phyloP scores from a whole-genome alignment of 768 basidiomycete species.

The Pleurotus djamor region DNA sequence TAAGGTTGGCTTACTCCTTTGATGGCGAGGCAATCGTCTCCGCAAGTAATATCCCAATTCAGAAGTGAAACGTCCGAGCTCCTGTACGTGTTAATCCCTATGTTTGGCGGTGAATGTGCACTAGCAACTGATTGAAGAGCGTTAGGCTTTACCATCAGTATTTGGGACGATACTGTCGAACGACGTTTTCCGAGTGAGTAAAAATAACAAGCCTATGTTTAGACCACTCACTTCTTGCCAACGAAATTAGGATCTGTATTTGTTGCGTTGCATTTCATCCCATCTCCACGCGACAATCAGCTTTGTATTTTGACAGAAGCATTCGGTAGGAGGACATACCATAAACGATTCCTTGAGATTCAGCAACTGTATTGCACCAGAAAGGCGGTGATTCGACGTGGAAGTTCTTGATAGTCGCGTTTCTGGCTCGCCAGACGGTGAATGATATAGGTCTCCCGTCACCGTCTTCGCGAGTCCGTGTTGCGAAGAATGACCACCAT shows the following conservation, averaged over 20 bases:
- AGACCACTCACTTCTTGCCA: slow-evolving; percentile 44
- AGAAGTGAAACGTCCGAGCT: slow-evolving; percentile 43
- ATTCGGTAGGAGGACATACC: background rate
- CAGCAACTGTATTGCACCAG: slow-evolving; percentile 57
- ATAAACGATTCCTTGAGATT: slow-evolving; percentile 39
- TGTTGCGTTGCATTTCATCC: slow-evolving; percentile 56
- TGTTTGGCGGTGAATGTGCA: too few relatives aligned
- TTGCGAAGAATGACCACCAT: slow-evolving; percentile 57
- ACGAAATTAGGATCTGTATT: slow-evolving; percentile 48
- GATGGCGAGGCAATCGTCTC: slow-evolving; percentile 64
- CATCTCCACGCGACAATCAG: slow-evolving; percentile 35
- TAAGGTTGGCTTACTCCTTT: slow-evolving; percentile 43
- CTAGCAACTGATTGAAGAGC: background rate
- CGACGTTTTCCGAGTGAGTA: background rate
- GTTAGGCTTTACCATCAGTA: slow-evolving; percentile 46
- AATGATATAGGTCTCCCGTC: slow-evolving; percentile 59
- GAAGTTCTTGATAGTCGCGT: slow-evolving; percentile 45
- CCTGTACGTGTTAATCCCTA: slow-evolving; percentile 56
- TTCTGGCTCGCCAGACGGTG: slow-evolving; percentile 42
- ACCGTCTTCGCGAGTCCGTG: slow-evolving; percentile 43
- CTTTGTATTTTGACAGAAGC: background rate
- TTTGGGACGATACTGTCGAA: slow-evolving; percentile 49
- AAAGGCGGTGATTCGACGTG: slow-evolving; percentile 54
- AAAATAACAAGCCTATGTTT: background rate
- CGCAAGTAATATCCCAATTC: slow-evolving; percentile 63